phyloP scores from a whole-genome alignment of 2,329 filamentous ascomycete species.

The Paecilomyces variotii region DNA sequence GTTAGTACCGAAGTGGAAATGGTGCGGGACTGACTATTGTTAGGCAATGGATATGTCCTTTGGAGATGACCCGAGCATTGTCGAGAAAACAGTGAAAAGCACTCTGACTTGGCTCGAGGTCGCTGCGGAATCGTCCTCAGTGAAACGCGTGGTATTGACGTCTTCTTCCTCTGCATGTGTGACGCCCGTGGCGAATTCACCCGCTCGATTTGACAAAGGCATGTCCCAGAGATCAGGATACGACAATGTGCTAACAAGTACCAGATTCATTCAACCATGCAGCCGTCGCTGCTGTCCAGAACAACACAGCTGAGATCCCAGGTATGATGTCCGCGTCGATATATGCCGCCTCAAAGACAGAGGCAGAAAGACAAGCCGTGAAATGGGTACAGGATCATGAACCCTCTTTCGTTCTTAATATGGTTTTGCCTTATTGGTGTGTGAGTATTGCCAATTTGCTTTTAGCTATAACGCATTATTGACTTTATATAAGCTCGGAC shows the following conservation, averaged over 20 bases:
- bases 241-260: no score
- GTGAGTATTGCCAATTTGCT: slow-evolving; percentile 5
- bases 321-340: slow-evolving; percentile 8
- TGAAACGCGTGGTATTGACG: slow-evolving; percentile 11
- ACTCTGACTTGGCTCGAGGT: slow-evolving; percentile 8
- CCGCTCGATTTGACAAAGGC: no score
- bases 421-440: slow-evolving; percentile 27
- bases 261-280: no score
- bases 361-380: slow-evolving; percentile 41
- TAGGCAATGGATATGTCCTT: no score
- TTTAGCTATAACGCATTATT: no score
- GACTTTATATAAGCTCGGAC: no score
- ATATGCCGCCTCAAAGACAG: slow-evolving; percentile 41
- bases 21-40: no score
- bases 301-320: not conserved
- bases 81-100: no score
- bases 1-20: no score
- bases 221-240: no score
- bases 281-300: slow-evolving; percentile 6
- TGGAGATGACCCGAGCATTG: no score
- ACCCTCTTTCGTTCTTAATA: slow-evolving; percentile 38
- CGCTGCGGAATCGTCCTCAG: slow-evolving; percentile 1
- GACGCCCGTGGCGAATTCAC: no score
- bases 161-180: slow-evolving; percentile 12
- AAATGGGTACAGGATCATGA: slow-evolving; percentile 38